phyloP scores from a whole-genome alignment of 2,329 filamentous ascomycete genomes.

The Fusarium torulosum region DNA sequence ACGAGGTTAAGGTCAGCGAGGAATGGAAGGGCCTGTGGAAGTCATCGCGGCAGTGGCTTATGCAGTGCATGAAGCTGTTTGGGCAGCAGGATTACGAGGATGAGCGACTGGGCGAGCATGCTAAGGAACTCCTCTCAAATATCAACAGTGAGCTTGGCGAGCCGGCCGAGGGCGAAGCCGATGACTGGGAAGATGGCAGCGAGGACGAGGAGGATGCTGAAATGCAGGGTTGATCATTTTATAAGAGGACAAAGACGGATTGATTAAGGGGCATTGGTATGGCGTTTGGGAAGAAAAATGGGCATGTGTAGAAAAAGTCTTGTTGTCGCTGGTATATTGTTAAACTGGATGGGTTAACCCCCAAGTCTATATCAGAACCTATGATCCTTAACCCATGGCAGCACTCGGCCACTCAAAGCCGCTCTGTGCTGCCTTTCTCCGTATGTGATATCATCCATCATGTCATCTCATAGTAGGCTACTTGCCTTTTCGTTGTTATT shows the following conservation, averaged over 20 bases:
- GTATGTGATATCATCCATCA: conserved; percentile 19
- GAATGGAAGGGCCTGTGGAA: conserved; percentile 74
- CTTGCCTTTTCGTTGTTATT: conserved; percentile 30
- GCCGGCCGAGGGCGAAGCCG: conserved; percentile 66
- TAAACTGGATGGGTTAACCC: conserved; percentile 32
- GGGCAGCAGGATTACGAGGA: conserved; percentile 85
- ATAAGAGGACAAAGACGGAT: conserved; percentile 31
- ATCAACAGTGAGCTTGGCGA: conserved; percentile 75
- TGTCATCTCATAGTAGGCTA: conserved; percentile 23
- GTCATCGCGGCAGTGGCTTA: conserved; percentile 85
- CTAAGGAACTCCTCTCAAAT: conserved; percentile 74
- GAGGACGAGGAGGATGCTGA: conserved; percentile 65
- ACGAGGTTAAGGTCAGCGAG: conserved; percentile 54
- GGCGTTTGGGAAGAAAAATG: conserved; percentile 46
- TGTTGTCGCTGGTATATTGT: conserved; percentile 40
- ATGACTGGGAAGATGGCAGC: conserved; percentile 67
- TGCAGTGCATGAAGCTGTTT: conserved; percentile 84
- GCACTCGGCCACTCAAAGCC: not conserved
- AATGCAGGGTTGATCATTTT: conserved; percentile 62
- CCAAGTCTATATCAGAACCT: conserved; percentile 41
- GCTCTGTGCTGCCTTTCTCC: not conserved
- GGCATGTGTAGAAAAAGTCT: conserved; percentile 40
- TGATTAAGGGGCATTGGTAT: conserved; percentile 40
- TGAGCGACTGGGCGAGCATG: conserved; percentile 80
- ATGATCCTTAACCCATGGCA: conserved; percentile 16